These are phyloP conservation scores for Delphinella strobiligena DNA, from an alignment of 2,329 filamentous ascomycete species.

Conservation along the genomic window DNA sequence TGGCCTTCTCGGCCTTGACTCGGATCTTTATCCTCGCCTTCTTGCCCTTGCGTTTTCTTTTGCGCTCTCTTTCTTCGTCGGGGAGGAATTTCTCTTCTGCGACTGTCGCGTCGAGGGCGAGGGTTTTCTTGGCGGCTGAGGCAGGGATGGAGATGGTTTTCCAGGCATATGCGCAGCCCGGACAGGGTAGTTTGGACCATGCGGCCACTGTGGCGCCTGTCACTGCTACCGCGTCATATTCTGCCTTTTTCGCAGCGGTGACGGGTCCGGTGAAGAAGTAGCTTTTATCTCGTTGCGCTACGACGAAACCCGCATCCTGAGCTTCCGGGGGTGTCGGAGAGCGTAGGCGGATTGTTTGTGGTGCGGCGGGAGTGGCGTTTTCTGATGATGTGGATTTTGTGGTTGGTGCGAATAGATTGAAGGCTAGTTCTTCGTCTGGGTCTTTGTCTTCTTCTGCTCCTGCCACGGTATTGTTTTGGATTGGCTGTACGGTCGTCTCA, in stretches of 20 bases:
- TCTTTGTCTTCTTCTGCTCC: slow-evolving; percentile 3
- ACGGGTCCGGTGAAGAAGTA: slow-evolving; percentile 12
- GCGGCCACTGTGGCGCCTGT: slow-evolving; percentile 10
- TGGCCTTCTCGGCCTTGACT: slow-evolving; percentile 12
- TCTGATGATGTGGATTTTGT: background rate
- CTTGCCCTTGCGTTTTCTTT: slow-evolving; percentile 18
- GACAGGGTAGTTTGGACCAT: slow-evolving; percentile 9
- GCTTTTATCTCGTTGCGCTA: slow-evolving; percentile 2
- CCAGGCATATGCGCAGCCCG: slow-evolving; percentile 14
- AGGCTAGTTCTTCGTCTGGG: slow-evolving; percentile 15
- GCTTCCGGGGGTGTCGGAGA: slow-evolving; percentile 12
- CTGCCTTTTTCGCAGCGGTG: slow-evolving; percentile 1
- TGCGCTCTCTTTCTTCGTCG: slow-evolving; percentile 4
- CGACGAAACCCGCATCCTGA: slow-evolving; percentile 10
- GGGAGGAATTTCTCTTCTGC: background rate
- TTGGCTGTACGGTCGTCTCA: background rate
- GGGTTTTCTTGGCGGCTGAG: background rate
- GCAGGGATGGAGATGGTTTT: slow-evolving; percentile 13
- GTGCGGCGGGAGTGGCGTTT: background rate
- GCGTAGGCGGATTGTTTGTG: slow-evolving; percentile 12
- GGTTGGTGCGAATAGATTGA: slow-evolving; percentile 14
- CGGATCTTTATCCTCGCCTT: slow-evolving; percentile 14
- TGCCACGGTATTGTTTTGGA: background rate
- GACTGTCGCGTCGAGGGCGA: background rate
- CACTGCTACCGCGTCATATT: slow-evolving; percentile 10